phyloP scores from a whole-genome alignment of 139 green algal genomes.

The Tetradesmus obliquus region DNA sequence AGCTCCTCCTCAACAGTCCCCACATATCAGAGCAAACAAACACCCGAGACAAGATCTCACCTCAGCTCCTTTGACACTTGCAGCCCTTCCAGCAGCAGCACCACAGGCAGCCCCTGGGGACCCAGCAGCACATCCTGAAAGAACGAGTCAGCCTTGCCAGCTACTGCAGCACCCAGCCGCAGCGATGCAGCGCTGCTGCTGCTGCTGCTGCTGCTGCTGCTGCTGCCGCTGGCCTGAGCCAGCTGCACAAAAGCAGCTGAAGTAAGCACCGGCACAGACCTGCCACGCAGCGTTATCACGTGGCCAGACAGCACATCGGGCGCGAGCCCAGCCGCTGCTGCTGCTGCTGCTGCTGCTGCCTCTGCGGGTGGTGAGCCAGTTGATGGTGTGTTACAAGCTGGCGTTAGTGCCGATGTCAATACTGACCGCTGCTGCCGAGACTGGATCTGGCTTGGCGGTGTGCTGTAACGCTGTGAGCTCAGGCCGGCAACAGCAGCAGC shows the following conservation, averaged over 20 bases:
- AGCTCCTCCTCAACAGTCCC: too few relatives aligned
- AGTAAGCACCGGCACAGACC: not conserved
- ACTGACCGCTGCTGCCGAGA: not conserved
- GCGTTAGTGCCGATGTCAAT: too few relatives aligned
- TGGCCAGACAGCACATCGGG: not conserved
- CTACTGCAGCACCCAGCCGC: not conserved
- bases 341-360: not conserved
- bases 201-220: conserved; percentile 24
- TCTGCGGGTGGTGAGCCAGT: not conserved
- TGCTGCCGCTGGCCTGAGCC: not conserved
- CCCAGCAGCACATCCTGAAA: conserved; percentile 28
- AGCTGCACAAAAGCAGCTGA: not conserved
- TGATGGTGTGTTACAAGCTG: not conserved
- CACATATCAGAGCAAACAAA: not conserved
- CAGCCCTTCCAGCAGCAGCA: conserved; percentile 19
- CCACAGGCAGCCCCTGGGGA: not conserved
- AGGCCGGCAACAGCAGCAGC: not conserved
- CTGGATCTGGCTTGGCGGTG: not conserved
- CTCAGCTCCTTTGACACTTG: conserved; percentile 9
- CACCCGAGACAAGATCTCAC: not conserved
- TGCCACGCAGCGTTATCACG: not conserved
- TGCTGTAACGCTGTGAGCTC: not conserved
- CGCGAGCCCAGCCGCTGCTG: not conserved
- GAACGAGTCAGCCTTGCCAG: conserved; percentile 3
- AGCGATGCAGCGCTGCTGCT: not conserved